A percentile compares a stretch with the other conserved stretches of the same genome.
Evolutionary conservation across 192 early-diverging fungal genomes (phyloP).

Genomic region (Entomortierella parvispora): DNA sequence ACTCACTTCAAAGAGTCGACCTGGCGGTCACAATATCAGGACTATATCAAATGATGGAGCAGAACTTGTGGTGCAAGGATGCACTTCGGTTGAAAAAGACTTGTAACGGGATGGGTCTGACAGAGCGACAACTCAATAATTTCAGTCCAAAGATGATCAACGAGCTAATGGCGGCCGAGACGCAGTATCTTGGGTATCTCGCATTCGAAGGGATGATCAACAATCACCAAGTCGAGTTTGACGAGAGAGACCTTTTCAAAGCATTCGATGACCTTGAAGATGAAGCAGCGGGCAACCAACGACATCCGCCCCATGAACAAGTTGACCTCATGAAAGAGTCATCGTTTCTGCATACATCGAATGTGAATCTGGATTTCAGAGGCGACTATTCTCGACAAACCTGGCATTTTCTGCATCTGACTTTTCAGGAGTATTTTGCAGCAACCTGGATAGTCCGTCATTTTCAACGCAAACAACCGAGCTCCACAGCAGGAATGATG

Average conservation of each 20-base stretch:
- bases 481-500: constrained; percentile 6
- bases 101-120: neutral
- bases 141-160: neutral
- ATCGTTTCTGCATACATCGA: constrained; percentile 10
- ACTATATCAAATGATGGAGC: constrained; percentile 9
- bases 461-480: neutral
- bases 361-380: neutral
- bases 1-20: neutral
- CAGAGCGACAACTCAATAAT: neutral
- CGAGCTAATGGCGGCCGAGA: no score
- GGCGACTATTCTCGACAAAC: neutral
- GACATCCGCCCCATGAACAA: neutral
- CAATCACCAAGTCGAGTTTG: constrained; percentile 11
- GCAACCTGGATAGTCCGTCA: constrained; percentile 4
- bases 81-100: neutral
- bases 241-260: neutral
- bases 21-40: neutral
- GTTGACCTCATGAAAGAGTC: no score
- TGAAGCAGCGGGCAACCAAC: neutral
- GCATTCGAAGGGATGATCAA: no score
- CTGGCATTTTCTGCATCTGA: constrained; percentile 16
- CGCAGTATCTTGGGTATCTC: no score
- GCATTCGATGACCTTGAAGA: neutral
- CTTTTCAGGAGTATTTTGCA: constrained; percentile 18
- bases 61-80: constrained; percentile 14